Base-by-base conservation (phyloP, 139 green algal species). In the Chlamydomonas incerta region DNA sequence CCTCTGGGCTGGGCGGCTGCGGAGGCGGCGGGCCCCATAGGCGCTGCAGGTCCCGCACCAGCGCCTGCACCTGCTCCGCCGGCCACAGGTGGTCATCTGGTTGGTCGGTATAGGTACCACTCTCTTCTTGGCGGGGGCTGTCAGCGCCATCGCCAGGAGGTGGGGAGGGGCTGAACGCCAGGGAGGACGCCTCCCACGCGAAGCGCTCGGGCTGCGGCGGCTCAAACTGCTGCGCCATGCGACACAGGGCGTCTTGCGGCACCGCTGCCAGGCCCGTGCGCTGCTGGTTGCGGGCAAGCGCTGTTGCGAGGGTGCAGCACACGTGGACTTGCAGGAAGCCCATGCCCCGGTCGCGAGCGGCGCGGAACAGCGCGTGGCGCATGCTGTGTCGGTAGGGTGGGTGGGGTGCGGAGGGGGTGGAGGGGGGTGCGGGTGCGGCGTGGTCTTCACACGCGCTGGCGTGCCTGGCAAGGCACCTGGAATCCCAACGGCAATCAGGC, bases 291-390 rank as follows among this genome's bases (percentile, higher is more conserved):
- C 76, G 63, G 26, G 26, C n/a, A 14, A 66, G n/a, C 1, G 76
- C 76, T 3, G 13, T 1, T 1, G n/a, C 20, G 18, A 47, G 17
- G 62, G 28, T 50, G 41, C 63, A 74, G 41, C 14, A 15, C 28
- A 83, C 18, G 63, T 83, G 65, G 28, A 74, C 62, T 41, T 83
- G 76, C 63, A 83, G 62, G 76, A 74, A 83, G n/a, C 63, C 76
- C n/a, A 47, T 37, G 37, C 63, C 63, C 9, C 21, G 63, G 76
- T 74, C 63, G 2, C 76, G 76, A 33, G 76, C 76, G 11, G 58
- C n/a, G 0, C 29, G 76, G 63, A 66, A 83, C 28, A 83, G 41
- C 76, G 74, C 63, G 41, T 83, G 47, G 1, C 76, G 62, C 76
- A 83, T 83, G 37, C 76, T 83, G 63, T n/a, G 58, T 65, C 6